Evolutionary conservation across 495 filamentous ascomycete genomes (phyloP), one percentile per base, ranked within the genome.

Genomic region (Talaromyces ruber): DNA sequence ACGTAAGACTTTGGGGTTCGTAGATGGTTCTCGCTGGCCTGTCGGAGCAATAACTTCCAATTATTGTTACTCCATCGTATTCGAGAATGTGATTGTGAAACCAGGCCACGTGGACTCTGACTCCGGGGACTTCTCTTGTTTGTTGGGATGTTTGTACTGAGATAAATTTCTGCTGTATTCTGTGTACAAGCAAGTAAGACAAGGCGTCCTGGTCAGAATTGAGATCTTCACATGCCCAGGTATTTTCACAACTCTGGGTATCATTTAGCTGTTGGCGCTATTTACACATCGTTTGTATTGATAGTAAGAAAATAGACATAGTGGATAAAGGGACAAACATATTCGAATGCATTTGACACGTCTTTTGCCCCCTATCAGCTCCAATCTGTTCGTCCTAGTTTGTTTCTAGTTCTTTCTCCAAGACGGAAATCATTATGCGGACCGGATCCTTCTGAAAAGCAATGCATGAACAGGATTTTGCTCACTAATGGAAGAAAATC

Each of bases 51-150:
- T 47, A 47, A 4, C 30, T 6, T 47, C 43, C 43, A 47, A 47
- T 47, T 21, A 18, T 9, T 47, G 18, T 47, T 47, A 47, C 43
- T 47, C 43, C 43, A 47, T 47, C 43, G 43, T 47, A 47, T 47
- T 47, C 43, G 18, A 47, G 43, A 34, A 30, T 34, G 29, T 57
- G 26, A 32, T 57, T 57, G 54, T 57, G 54, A 57, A 57, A 57
- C 54, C 28, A 18, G 12, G 9, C 54, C 54, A 57, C 54, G 54
- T 57, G 54, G 54, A 57, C 29, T 57, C 54, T 34, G 54, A 30
- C 26, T 34, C 26, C 21, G 51, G 54, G 24, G 16, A 11, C 18
- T 57, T 57, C 54, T 34, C 12, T 30, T 30, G 26, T 56, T 11
- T 22, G 51, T 54, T 30, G 11, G 4, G 28, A 30, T 57, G n/a